Evolutionary conservation across 1,284 basidiomycete genomes (phyloP).

Genomic region (Ustilago tritici): DNA sequence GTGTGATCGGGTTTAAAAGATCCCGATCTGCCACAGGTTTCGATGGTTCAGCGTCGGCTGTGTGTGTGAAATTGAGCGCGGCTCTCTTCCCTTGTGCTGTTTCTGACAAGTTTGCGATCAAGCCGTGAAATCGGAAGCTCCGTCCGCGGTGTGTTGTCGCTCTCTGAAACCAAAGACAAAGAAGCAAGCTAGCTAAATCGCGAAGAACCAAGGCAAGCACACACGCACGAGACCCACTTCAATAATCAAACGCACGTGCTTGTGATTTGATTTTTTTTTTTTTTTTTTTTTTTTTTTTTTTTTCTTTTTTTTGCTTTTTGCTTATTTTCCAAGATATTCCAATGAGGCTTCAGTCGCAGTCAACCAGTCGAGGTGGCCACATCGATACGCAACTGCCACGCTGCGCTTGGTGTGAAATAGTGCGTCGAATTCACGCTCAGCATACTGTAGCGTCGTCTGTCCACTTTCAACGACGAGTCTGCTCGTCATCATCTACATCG

Average conservation of each 20-base stretch:
- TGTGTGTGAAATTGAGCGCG: conserved; percentile 8
- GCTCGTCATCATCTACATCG: conserved; percentile 13
- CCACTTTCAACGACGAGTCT: conserved; percentile 9
- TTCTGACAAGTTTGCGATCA: not conserved
- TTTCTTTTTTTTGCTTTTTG: not conserved
- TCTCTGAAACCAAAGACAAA: not conserved
- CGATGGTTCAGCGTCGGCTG: not conserved
- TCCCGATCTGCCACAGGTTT: not conserved
- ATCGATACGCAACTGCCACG: conserved; percentile 23
- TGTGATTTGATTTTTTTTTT: not conserved
- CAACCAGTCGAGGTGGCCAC: not conserved
- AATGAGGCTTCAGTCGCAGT: not conserved
- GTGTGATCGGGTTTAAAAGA: not conserved
- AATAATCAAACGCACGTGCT: not conserved
- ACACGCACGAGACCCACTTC: not conserved
- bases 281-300: not conserved
- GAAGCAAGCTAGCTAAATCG: not conserved
- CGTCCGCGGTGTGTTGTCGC: conserved; percentile 1
- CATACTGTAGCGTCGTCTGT: conserved; percentile 7
- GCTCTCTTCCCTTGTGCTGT: not conserved
- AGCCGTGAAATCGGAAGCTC: conserved; percentile 6
- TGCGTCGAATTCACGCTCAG: conserved; percentile 35
- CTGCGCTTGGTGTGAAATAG: conserved; percentile 5
- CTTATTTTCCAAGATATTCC: conserved; percentile 14
- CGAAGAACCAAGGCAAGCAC: not conserved